Conservation (phyloP, 768 basidiomycete species). For the Boletus reticulatus region DNA sequence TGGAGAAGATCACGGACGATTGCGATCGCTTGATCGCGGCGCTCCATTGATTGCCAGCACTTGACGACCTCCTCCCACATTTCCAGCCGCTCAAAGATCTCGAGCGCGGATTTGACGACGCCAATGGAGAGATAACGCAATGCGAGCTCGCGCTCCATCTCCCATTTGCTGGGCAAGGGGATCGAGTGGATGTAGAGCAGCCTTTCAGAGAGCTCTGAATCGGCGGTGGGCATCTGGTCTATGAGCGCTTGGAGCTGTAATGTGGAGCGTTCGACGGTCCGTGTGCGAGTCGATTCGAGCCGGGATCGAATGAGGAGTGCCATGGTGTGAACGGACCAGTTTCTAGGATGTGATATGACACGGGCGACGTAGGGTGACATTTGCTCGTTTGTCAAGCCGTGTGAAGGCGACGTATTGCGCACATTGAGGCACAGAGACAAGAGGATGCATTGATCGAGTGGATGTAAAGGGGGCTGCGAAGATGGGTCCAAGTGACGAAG, state of each 20-base stretch:
- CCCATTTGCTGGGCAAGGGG: slow-evolving; percentile 88
- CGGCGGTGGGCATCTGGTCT: slow-evolving; percentile 93
- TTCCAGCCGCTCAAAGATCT: slow-evolving; percentile 91
- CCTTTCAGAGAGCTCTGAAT: slow-evolving; percentile 71
- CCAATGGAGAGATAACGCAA: slow-evolving; percentile 80
- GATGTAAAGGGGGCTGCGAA: slow-evolving; percentile 82
- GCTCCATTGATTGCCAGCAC: slow-evolving; percentile 83
- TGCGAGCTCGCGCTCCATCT: slow-evolving; percentile 89
- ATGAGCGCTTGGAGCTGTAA: slow-evolving; percentile 94
- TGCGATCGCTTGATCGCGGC: slow-evolving; percentile 69
- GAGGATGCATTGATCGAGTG: slow-evolving; percentile 91
- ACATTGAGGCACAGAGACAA: slow-evolving; percentile 89
- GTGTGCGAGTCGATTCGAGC: slow-evolving; percentile 81
- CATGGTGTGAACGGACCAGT: slow-evolving; percentile 98
- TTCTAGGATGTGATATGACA: slow-evolving; percentile 83
- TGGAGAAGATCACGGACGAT: slow-evolving; percentile 86
- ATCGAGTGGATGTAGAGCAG: slow-evolving; percentile 79
- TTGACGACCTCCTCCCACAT: slow-evolving; percentile 98
- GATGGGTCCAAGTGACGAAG: slow-evolving; percentile 79
- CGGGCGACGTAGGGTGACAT: slow-evolving; percentile 91
- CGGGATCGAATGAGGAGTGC: slow-evolving; percentile 91
- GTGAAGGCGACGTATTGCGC: slow-evolving; percentile 82
- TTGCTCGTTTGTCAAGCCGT: slow-evolving; percentile 89
- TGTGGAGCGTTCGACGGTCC: slow-evolving; percentile 90
- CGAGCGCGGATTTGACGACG: slow-evolving; percentile 85